A percentile compares a stretch with the other conserved stretches of the same genome.
phyloP scores from a whole-genome alignment of 2,329 filamentous ascomycete genomes.

The Fusarium abutilonis region DNA sequence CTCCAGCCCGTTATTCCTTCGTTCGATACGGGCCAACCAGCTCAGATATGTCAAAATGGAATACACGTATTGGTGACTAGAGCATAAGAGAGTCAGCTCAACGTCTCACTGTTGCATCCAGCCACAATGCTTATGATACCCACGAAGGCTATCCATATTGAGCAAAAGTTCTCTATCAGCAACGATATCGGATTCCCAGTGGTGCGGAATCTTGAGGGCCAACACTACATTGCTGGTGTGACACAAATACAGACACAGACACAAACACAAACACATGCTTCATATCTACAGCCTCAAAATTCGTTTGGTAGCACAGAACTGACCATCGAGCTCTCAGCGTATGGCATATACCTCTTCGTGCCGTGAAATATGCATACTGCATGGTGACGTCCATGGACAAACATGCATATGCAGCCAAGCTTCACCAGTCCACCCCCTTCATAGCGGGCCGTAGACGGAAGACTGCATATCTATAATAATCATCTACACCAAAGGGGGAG shows the following conservation, averaged over 20 bases:
- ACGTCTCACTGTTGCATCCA: slow-evolving; percentile 30
- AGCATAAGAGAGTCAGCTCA: slow-evolving; percentile 8
- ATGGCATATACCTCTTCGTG: not conserved
- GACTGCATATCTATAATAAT: slow-evolving; percentile 13
- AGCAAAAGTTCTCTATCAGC: slow-evolving; percentile 8
- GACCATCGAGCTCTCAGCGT: slow-evolving; percentile 1
- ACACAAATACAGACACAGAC: slow-evolving; percentile 29
- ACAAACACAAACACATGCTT: slow-evolving; percentile 28
- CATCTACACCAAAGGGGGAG: not conserved
- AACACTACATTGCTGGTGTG: slow-evolving; percentile 8
- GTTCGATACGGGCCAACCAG: not conserved
- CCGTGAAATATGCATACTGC: not conserved
- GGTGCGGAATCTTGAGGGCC: slow-evolving; percentile 8
- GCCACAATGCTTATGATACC: not conserved
- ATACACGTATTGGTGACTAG: not conserved
- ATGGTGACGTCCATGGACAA: slow-evolving; percentile 14
- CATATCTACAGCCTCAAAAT: slow-evolving; percentile 21
- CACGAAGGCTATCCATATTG: not conserved
- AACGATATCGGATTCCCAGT: not conserved
- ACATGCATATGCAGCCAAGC: slow-evolving; percentile 17
- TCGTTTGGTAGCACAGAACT: not conserved
- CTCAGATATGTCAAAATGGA: not conserved
- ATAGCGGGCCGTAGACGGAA: slow-evolving; percentile 7
- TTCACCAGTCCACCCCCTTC: not conserved
- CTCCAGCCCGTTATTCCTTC: slow-evolving; percentile 3